Evolutionary conservation across 2,329 filamentous ascomycete genomes (phyloP).

Genomic region (Talaromyces sp.): DNA sequence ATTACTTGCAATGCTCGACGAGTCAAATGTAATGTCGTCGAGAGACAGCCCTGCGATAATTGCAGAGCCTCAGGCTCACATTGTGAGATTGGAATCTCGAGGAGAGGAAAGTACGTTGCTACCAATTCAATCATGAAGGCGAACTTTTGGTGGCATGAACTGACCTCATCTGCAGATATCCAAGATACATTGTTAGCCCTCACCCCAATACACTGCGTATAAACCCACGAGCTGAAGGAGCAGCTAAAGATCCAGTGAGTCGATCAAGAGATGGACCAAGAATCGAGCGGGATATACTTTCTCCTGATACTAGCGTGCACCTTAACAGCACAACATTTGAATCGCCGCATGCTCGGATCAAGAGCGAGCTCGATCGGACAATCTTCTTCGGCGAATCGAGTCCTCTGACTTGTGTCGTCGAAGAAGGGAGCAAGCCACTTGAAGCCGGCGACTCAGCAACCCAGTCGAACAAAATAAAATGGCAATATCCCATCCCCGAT

Average conservation of each 20-base stretch:
- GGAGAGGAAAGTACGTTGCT: conserved; percentile 39
- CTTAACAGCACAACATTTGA: not conserved
- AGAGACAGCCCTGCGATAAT: conserved; percentile 41
- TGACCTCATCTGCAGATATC: conserved; percentile 17
- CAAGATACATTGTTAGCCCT: conserved; percentile 14
- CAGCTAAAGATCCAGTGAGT: not conserved
- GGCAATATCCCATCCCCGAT: conserved; percentile 34
- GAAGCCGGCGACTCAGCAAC: conserved; percentile 25
- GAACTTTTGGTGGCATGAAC: not conserved
- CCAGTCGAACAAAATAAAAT: conserved; percentile 29
- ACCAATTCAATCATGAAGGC: conserved; percentile 7
- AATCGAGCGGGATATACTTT: conserved; percentile 11
- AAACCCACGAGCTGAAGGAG: not conserved
- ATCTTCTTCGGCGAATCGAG: conserved; percentile 47
- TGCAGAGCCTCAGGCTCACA: conserved; percentile 33
- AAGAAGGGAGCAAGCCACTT: conserved; percentile 30
- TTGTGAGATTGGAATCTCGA: conserved; percentile 41
- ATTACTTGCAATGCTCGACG: conserved; percentile 42
- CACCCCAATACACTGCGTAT: not conserved
- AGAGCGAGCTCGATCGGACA: conserved; percentile 21
- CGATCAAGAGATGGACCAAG: not conserved
- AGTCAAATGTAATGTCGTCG: conserved; percentile 45
- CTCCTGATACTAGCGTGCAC: conserved; percentile 14
- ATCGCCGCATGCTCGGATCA: not conserved
- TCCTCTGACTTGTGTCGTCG: conserved; percentile 47